Conservation (phyloP, 2,329 filamentous ascomycete genomes). For the Elsinoe arachidis region DNA sequence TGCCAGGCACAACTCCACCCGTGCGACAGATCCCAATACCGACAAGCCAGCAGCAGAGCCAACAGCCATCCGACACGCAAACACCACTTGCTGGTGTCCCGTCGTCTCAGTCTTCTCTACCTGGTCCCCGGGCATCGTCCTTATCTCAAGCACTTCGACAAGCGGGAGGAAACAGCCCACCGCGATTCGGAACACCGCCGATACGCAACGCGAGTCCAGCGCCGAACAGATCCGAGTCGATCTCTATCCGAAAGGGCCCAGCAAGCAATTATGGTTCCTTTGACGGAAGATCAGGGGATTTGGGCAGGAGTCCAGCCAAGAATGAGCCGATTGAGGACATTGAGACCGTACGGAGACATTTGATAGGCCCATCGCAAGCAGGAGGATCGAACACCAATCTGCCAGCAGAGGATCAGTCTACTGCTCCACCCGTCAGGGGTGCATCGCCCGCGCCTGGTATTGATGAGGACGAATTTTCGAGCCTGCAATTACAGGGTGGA, state of each 20-base stretch:
- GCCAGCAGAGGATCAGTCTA: constrained; percentile 18
- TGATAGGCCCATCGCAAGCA: constrained; percentile 59
- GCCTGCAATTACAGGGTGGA: constrained; percentile 82
- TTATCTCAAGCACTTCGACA: constrained; percentile 79
- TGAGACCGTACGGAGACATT: constrained; percentile 81
- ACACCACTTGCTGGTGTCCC: constrained; percentile 54
- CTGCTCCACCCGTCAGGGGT: constrained; percentile 23
- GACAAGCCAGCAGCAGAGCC: constrained; percentile 36
- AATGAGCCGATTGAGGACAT: constrained; percentile 61
- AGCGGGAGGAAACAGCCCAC: constrained; percentile 60
- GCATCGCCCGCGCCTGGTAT: constrained; percentile 19
- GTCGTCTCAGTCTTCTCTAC: constrained; percentile 46
- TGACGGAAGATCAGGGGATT: constrained; percentile 53
- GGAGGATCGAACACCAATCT: constrained; percentile 26
- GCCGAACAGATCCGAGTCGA: constrained; percentile 40
- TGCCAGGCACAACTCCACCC: constrained; percentile 42
- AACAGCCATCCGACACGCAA: constrained; percentile 33
- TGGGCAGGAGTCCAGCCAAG: constrained; percentile 46
- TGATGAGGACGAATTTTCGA: constrained; percentile 64
- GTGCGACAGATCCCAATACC: constrained; percentile 42
- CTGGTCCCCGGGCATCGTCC: constrained; percentile 76
- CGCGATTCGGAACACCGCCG: constrained; percentile 52
- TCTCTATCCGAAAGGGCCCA: constrained; percentile 42
- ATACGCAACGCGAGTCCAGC: constrained; percentile 46
- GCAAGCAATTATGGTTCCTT: constrained; percentile 80